Evolutionary conservation across 306 rosid genomes (phyloP).

Genomic region (Vigna trinervia): DNA sequence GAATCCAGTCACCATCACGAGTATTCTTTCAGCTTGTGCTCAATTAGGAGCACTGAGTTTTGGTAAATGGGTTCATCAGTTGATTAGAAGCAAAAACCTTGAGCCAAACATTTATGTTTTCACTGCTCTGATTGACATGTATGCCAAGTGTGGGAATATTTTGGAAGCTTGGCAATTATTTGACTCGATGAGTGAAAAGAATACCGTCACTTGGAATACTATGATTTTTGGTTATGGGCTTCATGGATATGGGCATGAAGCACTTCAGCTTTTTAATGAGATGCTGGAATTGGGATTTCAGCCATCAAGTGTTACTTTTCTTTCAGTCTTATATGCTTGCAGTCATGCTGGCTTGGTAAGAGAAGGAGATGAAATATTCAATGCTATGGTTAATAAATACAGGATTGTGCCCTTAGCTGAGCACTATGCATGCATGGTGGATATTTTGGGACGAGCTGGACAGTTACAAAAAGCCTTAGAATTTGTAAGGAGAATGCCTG

Average conservation of each 20-base stretch:
- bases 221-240: constrained; percentile 96
- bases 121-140: constrained; percentile 90
- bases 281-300: constrained; percentile 66
- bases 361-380: constrained; percentile 79
- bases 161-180: constrained; percentile 75
- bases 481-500: constrained; percentile 77
- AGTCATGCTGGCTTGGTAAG: constrained; percentile 92
- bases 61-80: constrained; percentile 85
- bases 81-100: constrained; percentile 71
- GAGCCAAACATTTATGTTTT: constrained; percentile 78
- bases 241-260: constrained; percentile 87
- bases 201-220: constrained; percentile 91
- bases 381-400: constrained; percentile 70
- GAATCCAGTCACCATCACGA: constrained; percentile 79
- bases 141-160: constrained; percentile 92
- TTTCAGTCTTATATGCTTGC: constrained; percentile 87
- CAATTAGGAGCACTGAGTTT: constrained; percentile 88
- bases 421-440: constrained; percentile 99
- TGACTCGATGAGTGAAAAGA: constrained; percentile 75
- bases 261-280: constrained; percentile 72
- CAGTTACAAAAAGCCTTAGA: constrained; percentile 74
- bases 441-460: constrained; percentile 93
- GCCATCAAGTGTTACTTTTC: constrained; percentile 81
- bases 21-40: constrained; percentile 94
- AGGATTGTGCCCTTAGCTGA: constrained; percentile 72